phyloP scores from a whole-genome alignment of 441 rosid species.

The Corymbia citriodora region DNA sequence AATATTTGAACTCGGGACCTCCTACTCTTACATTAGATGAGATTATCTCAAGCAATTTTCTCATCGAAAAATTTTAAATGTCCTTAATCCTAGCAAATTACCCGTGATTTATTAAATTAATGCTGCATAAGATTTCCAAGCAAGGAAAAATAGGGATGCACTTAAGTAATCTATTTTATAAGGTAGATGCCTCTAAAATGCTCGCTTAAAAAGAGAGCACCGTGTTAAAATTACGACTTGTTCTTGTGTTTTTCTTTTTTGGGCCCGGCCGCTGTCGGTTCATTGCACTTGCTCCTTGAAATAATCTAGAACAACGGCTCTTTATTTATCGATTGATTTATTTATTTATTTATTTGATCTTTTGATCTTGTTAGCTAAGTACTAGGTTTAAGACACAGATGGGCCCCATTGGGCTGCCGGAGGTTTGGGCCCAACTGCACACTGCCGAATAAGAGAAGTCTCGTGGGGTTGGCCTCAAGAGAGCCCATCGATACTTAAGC shows the following conservation, averaged over 20 bases:
- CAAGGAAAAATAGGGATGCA: background rate
- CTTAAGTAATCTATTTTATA: background rate
- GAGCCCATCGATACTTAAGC: background rate
- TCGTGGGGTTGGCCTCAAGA: background rate
- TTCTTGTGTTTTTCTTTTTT: background rate
- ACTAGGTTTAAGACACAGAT: background rate
- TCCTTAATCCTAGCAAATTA: background rate
- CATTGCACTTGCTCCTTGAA: background rate
- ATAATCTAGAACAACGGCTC: background rate
- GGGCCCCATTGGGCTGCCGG: background rate
- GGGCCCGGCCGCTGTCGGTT: background rate
- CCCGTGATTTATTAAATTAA: background rate
- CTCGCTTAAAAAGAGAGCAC: background rate
- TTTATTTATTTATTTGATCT: no score
- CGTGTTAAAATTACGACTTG: background rate
- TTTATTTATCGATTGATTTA: no score
- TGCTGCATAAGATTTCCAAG: background rate
- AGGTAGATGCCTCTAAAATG: background rate
- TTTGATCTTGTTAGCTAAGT: background rate
- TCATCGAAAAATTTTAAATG: background rate
- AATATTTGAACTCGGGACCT: no score
- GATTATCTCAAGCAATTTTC: background rate
- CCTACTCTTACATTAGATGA: accelerated
- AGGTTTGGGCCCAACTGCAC: background rate
- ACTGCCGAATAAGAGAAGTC: background rate